phyloP scores from a whole-genome alignment of 1,284 basidiomycete species.

The Schizophyllum commune region DNA sequence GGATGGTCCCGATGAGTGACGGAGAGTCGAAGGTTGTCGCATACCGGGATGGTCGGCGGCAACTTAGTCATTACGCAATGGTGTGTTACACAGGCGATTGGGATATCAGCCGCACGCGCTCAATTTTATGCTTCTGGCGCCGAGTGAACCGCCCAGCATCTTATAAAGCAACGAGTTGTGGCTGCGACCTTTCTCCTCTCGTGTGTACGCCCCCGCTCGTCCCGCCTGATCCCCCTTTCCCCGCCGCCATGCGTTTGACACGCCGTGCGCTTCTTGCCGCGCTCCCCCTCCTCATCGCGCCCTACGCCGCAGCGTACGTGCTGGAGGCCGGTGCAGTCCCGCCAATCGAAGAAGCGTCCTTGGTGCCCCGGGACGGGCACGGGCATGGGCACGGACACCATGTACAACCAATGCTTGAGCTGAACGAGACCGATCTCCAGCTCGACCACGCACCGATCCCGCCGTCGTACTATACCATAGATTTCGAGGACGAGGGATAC shows the following conservation, averaged over 20 bases:
- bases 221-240: background rate
- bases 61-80: background rate
- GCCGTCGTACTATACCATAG: constrained; percentile 73
- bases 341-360: background rate
- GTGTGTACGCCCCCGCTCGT: background rate
- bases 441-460: constrained; percentile 59
- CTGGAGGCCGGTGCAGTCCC: constrained; percentile 1
- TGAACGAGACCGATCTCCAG: constrained; percentile 70
- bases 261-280: constrained; percentile 13
- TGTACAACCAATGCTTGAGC: constrained; percentile 41
- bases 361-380: constrained; percentile 8
- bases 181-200: background rate
- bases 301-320: constrained; percentile 17
- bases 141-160: background rate
- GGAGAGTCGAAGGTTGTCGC: background rate
- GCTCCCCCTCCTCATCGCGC: constrained; percentile 22
- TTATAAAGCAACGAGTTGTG: background rate
- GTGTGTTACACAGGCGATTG: background rate
- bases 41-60: background rate
- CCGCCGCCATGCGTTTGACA: background rate
- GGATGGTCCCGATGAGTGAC: background rate
- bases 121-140: background rate
- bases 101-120: background rate
- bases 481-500: constrained; percentile 42
- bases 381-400: constrained; percentile 40